These are phyloP conservation scores for Amborella trichopoda DNA, from an alignment of 164 flowering plant genomes.

Conservation along the genomic window DNA sequence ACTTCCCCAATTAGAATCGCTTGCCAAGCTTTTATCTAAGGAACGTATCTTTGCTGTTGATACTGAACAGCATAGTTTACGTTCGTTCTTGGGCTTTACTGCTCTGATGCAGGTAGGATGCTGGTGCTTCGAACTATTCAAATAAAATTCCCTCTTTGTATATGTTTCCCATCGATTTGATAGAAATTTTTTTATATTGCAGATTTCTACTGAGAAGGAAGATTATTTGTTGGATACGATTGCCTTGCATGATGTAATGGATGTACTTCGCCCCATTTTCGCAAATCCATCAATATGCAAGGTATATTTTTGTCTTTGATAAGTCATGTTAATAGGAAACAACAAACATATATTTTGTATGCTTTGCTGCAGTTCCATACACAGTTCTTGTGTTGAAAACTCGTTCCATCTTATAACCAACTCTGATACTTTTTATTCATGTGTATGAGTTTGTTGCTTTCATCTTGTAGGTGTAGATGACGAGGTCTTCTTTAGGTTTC, in stretches of 20 bases:
- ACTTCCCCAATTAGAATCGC: conserved; percentile 36
- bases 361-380: neutral
- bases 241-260: conserved; percentile 72
- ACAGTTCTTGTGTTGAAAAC: neutral
- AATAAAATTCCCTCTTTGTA: neutral
- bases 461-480: too few species aligned
- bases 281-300: conserved; percentile 69
- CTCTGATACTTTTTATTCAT: too few species aligned
- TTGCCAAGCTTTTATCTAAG: conserved; percentile 45
- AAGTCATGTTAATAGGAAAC: neutral
- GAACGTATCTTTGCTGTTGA: conserved; percentile 72
- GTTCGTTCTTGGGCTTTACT: conserved; percentile 81
- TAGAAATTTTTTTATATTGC: too few species aligned
- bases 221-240: conserved; percentile 86
- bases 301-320: conserved; percentile 34
- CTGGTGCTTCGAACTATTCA: neutral
- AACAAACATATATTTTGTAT: too few species aligned
- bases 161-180: too few species aligned
- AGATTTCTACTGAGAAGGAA: conserved; percentile 68
- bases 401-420: too few species aligned
- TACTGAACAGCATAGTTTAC: conserved; percentile 87
- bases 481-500: too few species aligned
- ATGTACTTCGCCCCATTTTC: conserved; percentile 61
- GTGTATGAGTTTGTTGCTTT: too few species aligned
- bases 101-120: conserved; percentile 71